Evolutionary conservation across 2,329 filamentous ascomycete species (phyloP), one percentile per base, ranked within the genome.

Genomic region (Waltergamsia citrina): DNA sequence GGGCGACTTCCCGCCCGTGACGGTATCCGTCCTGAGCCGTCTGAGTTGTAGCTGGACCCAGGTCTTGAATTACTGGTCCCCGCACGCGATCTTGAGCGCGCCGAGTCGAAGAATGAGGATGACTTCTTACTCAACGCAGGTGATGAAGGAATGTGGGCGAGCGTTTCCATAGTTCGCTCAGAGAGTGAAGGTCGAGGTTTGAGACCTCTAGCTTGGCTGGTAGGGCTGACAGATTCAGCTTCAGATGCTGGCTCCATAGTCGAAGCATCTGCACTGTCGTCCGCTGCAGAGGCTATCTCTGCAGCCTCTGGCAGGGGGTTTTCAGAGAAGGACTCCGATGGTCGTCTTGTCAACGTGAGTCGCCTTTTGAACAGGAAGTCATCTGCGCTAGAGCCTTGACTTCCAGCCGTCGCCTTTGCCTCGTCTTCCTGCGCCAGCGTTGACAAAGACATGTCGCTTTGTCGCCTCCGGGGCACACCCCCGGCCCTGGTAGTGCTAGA

Each of bases 101-200:
- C 67, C 3, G 65, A 57, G 32, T 76, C 78, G 50, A 84, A 92
- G 53, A 94, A 87, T 0, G 85, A 6, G 4, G 39, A 85, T 7
- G 71, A 64, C 35, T 78, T 74, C 38, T 75, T 74, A 34, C 69
- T 74, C 29, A 82, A 56, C 1, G 74, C 74, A 5, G 88, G 87
- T 1, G 87, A 92, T 0, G 84, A 77, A 0, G 87, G 84, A 20
- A 94, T 63, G 30, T 78, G 74, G 4, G 86, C 72, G 6, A 95
- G 62, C 0, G 85, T 94, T 53, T 94, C 85, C 27, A 94, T 79
- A 1, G 88, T 93, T 38, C 90, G 70, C 46, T 95, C 88, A 1
- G 82, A 78, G 4, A 95, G 65, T 0, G 85, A 88, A 33, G 72
- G 65, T 34, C 60, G 50, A 2, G 59, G 49, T 21, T 55, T 54